These are phyloP conservation scores for Articulospora tetracladia DNA, from an alignment of 495 filamentous ascomycete genomes.

Conservation along the genomic window DNA sequence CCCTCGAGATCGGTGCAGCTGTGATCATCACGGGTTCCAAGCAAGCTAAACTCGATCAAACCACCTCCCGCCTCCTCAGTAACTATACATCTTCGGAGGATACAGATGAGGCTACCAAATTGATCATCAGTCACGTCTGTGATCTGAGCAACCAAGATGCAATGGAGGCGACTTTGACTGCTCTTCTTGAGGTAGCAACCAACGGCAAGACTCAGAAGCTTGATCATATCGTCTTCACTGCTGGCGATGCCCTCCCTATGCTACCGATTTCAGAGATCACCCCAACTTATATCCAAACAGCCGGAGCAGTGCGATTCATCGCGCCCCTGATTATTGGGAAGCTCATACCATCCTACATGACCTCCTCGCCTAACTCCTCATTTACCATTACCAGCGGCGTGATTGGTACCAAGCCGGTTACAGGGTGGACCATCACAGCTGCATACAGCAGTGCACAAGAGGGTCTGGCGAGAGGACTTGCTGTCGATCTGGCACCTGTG, in stretches of 20 bases:
- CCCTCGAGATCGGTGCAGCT: conserved; percentile 33
- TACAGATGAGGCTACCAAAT: not conserved
- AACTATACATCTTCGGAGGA: conserved; percentile 24
- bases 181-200: conserved; percentile 30
- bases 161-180: conserved; percentile 33
- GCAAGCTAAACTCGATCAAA: conserved; percentile 26
- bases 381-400: conserved; percentile 42
- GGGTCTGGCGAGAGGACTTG: conserved; percentile 36
- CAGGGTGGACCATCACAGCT: conserved; percentile 32
- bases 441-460: conserved; percentile 20
- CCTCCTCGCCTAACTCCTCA: conserved; percentile 25
- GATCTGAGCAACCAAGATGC: conserved; percentile 32
- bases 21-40: conserved; percentile 41
- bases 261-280: conserved; percentile 29
- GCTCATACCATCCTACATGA: conserved; percentile 33
- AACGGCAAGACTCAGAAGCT: conserved; percentile 27
- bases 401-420: conserved; percentile 29
- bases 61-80: conserved; percentile 28
- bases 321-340: conserved; percentile 39
- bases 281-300: conserved; percentile 26
- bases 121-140: conserved; percentile 32
- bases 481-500: conserved; percentile 18
- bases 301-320: conserved; percentile 36
- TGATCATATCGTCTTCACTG: conserved; percentile 49
- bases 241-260: conserved; percentile 27